A percentile compares a stretch with the other conserved stretches of the same genome.
Evolutionary conservation across 257 asterid genomes (phyloP).

Genomic region (Nicotiana otophora): DNA sequence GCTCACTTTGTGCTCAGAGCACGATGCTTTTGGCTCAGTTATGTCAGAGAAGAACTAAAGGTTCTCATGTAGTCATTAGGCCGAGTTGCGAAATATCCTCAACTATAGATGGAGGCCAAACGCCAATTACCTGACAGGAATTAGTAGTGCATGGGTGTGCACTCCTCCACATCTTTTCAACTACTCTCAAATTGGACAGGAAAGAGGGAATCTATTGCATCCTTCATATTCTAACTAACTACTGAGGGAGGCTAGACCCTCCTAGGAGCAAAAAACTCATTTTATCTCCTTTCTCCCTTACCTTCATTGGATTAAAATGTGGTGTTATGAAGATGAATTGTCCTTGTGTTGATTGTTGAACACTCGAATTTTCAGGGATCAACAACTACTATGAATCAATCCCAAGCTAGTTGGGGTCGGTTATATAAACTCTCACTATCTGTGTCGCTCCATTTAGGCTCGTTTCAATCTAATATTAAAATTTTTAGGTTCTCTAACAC

Average conservation of each 20-base stretch:
- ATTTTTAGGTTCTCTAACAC: not conserved
- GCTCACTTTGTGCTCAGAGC: not conserved
- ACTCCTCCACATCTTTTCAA: not conserved
- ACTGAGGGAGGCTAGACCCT: not conserved
- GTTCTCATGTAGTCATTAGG: slow-evolving; percentile 1
- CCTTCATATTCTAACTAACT: not conserved
- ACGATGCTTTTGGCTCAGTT: not conserved
- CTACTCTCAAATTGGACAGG: not conserved
- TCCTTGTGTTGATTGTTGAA: not conserved
- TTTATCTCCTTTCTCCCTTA: not conserved
- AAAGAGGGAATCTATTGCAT: not conserved
- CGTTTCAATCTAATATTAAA: not conserved
- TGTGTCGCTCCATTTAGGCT: not conserved
- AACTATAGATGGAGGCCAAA: not conserved
- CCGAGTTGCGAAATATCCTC: not conserved
- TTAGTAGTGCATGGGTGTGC: not conserved
- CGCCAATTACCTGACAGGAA: not conserved
- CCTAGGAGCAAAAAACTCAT: not conserved
- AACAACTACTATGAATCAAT: not conserved
- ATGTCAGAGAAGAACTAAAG: not conserved
- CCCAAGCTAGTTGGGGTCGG: not conserved
- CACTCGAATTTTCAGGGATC: not conserved
- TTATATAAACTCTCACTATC: not conserved
- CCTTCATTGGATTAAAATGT: not conserved
- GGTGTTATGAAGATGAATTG: not conserved